A percentile compares a stretch with the other conserved stretches of the same genome.
Evolutionary conservation across 257 asterid species (phyloP).

Genomic region (Echium plantagineum): DNA sequence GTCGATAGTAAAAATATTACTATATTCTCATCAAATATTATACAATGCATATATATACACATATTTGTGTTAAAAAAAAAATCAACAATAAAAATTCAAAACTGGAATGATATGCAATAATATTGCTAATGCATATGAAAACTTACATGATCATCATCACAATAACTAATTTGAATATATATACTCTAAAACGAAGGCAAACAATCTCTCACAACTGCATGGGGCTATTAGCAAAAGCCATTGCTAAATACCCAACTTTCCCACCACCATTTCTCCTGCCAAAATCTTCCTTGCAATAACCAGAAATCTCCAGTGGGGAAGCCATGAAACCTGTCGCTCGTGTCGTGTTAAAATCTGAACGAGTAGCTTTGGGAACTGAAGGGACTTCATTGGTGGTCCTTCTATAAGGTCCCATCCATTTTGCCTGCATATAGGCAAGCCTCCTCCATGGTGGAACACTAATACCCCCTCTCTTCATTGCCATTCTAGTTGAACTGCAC

Average conservation of each 20-base stretch:
- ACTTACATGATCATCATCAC: not conserved
- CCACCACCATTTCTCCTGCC: slow-evolving; percentile 13
- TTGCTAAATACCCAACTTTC: slow-evolving; percentile 44
- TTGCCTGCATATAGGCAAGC: slow-evolving; percentile 44
- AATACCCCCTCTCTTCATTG: slow-evolving; percentile 42
- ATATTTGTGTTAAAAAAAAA: no score
- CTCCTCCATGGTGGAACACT: slow-evolving; percentile 88
- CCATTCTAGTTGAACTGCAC: slow-evolving; percentile 48
- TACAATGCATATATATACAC: no score
- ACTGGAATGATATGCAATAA: no score
- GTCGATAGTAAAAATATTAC: no score
- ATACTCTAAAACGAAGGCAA: not conserved
- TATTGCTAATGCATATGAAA: no score
- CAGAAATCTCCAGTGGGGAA: slow-evolving; percentile 11
- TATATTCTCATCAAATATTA: no score
- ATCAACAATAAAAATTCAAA: no score
- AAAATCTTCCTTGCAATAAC: slow-evolving; percentile 24
- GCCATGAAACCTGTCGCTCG: slow-evolving; percentile 41
- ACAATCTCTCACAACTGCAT: not conserved
- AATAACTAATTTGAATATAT: not conserved
- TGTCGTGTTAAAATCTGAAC: slow-evolving; percentile 5
- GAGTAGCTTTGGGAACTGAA: not conserved
- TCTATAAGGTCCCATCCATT: slow-evolving; percentile 53
- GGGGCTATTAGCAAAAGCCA: slow-evolving; percentile 18
- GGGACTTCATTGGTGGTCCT: slow-evolving; percentile 48